Evolutionary conservation across 1,139 yeast genomes (phyloP).

Genomic region (Yamadazyma kanchanaburiensis): DNA sequence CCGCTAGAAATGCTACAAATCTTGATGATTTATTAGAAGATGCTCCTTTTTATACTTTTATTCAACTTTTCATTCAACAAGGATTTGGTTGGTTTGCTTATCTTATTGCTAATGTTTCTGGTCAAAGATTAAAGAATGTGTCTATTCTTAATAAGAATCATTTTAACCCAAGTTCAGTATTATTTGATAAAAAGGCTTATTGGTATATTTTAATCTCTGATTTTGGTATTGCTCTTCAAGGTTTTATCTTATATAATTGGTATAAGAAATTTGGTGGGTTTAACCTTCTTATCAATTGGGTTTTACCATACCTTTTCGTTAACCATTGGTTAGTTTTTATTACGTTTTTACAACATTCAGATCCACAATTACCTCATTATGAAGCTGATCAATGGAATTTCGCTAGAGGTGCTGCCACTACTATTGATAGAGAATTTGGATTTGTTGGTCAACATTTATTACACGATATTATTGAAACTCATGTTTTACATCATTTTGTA

Average conservation of each 20-base stretch:
- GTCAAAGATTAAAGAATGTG: conserved; percentile 43
- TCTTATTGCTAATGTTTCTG: conserved; percentile 46
- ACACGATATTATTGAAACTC: conserved; percentile 66
- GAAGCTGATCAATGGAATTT: conserved; percentile 57
- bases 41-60: conserved; percentile 50
- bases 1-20: conserved; percentile 21
- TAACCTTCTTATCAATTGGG: conserved; percentile 48
- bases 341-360: conserved; percentile 61
- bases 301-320: conserved; percentile 53
- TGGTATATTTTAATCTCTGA: conserved; percentile 55
- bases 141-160: conserved; percentile 36
- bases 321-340: conserved; percentile 67
- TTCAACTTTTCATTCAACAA: conserved; percentile 47
- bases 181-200: conserved; percentile 53
- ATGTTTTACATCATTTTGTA: conserved; percentile 59
- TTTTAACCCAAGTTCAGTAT: conserved; percentile 51
- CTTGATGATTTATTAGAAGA: conserved; percentile 51
- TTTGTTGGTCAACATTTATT: conserved; percentile 54
- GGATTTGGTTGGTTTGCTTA: conserved; percentile 52
- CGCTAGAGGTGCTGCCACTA: conserved; percentile 67
- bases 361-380: conserved; percentile 57
- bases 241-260: conserved; percentile 46
- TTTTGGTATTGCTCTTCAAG: conserved; percentile 45
- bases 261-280: conserved; percentile 44
- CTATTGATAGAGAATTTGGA: conserved; percentile 62